Percentiles rank a stretch among this genome's conserved stretches.
These are phyloP conservation scores for Firmiana major DNA, from an alignment of 345 rosid genomes.

Conservation along the genomic window DNA sequence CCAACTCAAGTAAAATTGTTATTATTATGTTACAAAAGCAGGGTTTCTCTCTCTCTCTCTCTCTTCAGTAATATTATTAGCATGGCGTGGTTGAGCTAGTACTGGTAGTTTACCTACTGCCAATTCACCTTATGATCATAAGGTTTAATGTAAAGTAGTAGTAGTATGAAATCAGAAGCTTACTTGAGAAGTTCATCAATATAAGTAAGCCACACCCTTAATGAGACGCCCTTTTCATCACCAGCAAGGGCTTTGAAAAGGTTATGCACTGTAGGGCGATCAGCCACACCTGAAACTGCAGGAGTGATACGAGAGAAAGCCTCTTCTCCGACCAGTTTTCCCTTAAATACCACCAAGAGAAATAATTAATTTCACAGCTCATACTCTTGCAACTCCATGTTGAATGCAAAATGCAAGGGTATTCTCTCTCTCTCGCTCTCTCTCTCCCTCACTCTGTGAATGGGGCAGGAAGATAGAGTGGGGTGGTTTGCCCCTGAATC, in stretches of 20 bases:
- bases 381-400: conserved; percentile 1
- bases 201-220: conserved; percentile 75
- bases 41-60: not conserved
- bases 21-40: not conserved
- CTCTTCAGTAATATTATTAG: not conserved
- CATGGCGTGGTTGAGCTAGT: not conserved
- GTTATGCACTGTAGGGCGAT: conserved; percentile 75
- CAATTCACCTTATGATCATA: not conserved
- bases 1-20: not conserved
- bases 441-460: too few species aligned
- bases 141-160: not conserved
- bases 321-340: conserved; percentile 64
- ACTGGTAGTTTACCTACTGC: not conserved
- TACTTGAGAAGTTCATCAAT: conserved; percentile 88
- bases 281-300: conserved; percentile 86
- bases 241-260: conserved; percentile 81
- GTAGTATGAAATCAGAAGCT: conserved; percentile 25
- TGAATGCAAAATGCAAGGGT: not conserved
- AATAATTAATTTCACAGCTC: not conserved
- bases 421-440: not conserved
- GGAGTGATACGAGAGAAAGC: conserved; percentile 92
- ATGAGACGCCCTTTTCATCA: conserved; percentile 62
- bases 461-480: not conserved
- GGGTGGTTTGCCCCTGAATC: not conserved
- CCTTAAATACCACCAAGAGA: conserved; percentile 42